phyloP scores from a whole-genome alignment of 495 filamentous ascomycete species.

The Neurospora sp. region DNA sequence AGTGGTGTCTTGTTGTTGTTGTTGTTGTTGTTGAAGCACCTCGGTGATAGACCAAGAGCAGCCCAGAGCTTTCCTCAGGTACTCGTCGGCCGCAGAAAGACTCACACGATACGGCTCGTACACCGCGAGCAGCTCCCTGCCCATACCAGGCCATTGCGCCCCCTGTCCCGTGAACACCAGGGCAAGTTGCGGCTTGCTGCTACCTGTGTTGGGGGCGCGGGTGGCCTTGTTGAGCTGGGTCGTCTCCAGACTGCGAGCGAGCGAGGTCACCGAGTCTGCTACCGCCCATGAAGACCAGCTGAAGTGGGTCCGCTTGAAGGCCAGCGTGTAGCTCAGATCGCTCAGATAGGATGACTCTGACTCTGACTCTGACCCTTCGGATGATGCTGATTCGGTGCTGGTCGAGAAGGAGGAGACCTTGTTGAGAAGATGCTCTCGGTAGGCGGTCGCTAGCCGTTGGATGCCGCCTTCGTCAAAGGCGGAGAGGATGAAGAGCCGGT shows the following conservation, averaged over 20 bases:
- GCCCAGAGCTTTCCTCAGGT: too few relatives aligned
- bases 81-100: neutral
- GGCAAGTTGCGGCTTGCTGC: constrained; percentile 29
- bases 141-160: constrained; percentile 36
- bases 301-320: constrained; percentile 7
- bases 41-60: too few relatives aligned
- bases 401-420: too few relatives aligned
- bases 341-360: neutral
- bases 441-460: constrained; percentile 5
- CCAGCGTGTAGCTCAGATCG: constrained; percentile 11
- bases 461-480: constrained; percentile 19
- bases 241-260: neutral
- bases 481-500: constrained; percentile 16
- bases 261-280: neutral
- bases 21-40: too few relatives aligned
- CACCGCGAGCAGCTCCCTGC: constrained; percentile 19
- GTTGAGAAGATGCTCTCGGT: neutral
- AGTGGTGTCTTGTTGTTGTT: neutral
- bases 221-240: neutral
- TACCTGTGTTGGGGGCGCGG: neutral
- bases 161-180: constrained; percentile 16
- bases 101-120: too few relatives aligned
- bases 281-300: neutral
- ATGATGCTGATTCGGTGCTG: too few relatives aligned
- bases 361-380: too few relatives aligned